These are phyloP conservation scores for Phytopythium mirpurense DNA, from an alignment of 352 stramenopile genomes.

Conservation along the genomic window DNA sequence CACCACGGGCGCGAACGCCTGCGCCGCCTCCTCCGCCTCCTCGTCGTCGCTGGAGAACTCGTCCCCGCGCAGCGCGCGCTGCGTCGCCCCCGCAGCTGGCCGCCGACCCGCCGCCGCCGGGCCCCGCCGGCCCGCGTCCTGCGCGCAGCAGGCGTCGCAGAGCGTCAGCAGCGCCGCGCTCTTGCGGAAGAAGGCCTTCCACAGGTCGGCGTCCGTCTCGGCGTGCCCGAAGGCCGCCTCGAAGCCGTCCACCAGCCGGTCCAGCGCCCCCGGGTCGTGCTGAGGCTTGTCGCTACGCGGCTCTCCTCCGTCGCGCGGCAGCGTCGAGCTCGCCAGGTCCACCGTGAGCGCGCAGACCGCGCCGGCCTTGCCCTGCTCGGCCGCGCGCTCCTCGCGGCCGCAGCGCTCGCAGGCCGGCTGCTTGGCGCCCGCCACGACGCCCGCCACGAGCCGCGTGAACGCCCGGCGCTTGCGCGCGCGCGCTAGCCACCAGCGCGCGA, in stretches of 20 bases:
- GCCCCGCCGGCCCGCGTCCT: slow-evolving; percentile 12
- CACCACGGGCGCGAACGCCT: slow-evolving; percentile 91
- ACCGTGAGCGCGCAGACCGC: slow-evolving; percentile 75
- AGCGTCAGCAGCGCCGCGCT: slow-evolving; percentile 91
- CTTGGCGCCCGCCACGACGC: slow-evolving; percentile 79
- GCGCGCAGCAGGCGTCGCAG: slow-evolving; percentile 89
- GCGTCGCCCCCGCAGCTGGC: no score
- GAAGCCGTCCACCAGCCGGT: slow-evolving; percentile 73
- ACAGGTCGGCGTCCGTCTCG: slow-evolving; percentile 90
- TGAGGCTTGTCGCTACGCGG: slow-evolving; percentile 42
- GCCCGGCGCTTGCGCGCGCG: slow-evolving; percentile 90
- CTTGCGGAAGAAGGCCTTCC: slow-evolving; percentile 96
- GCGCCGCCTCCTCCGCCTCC: slow-evolving; percentile 35
- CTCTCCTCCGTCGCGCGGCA: not conserved
- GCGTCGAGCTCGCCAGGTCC: slow-evolving; percentile 50
- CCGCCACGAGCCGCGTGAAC: slow-evolving; percentile 88
- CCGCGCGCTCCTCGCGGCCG: slow-evolving; percentile 37
- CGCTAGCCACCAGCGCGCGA: slow-evolving; percentile 92
- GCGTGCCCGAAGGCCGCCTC: slow-evolving; percentile 76
- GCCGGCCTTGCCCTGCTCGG: slow-evolving; percentile 28
- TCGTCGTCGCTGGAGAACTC: slow-evolving; percentile 95
- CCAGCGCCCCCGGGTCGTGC: slow-evolving; percentile 70
- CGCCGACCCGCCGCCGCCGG: slow-evolving; percentile 38
- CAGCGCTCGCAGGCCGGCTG: slow-evolving; percentile 81
- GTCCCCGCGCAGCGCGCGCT: slow-evolving; percentile 62